Evolutionary conservation across 106 monocot genomes (phyloP).

Genomic region (Dactylorhiza incarnata): DNA sequence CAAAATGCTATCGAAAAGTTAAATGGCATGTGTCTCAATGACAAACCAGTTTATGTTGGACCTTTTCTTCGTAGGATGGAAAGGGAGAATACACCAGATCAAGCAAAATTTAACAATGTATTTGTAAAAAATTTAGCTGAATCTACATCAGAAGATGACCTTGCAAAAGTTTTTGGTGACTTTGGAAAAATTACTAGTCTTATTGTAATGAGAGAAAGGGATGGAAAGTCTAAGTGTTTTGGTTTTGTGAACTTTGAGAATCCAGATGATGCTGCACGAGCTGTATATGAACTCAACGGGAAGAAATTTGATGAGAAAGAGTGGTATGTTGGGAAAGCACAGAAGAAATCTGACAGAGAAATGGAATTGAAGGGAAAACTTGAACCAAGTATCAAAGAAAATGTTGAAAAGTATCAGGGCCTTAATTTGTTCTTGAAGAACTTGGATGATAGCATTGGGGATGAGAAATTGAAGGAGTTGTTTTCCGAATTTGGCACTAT

Average conservation of each 20-base stretch:
- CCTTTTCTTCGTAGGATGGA: conserved; percentile 83
- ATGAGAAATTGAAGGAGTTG: conserved; percentile 68
- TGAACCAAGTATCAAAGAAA: conserved; percentile 55
- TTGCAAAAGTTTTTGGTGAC: conserved; percentile 57
- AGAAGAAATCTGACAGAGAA: conserved; percentile 89
- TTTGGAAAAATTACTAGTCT: conserved; percentile 69
- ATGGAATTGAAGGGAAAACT: conserved; percentile 57
- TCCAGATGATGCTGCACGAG: conserved; percentile 67
- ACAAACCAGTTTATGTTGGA: conserved; percentile 83
- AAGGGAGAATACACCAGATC: conserved; percentile 44
- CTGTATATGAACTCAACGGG: conserved; percentile 76
- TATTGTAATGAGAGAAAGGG: conserved; percentile 75
- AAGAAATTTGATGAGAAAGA: conserved; percentile 82
- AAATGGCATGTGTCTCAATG: conserved; percentile 92
- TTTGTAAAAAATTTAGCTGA: conserved; percentile 94
- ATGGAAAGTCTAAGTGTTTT: conserved; percentile 90
- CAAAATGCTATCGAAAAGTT: conserved; percentile 68
- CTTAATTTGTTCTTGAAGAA: conserved; percentile 87
- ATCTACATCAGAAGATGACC: conserved; percentile 54
- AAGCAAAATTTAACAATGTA: conserved; percentile 65
- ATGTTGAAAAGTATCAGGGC: conserved; percentile 54
- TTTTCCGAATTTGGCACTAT: conserved; percentile 70
- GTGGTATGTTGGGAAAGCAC: conserved; percentile 93
- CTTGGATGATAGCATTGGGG: conserved; percentile 63
- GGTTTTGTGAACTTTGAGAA: conserved; percentile 94